Evolutionary conservation across 441 rosid species (phyloP), one percentile per base, ranked within the genome.

Genomic region (Breynia disticha): DNA sequence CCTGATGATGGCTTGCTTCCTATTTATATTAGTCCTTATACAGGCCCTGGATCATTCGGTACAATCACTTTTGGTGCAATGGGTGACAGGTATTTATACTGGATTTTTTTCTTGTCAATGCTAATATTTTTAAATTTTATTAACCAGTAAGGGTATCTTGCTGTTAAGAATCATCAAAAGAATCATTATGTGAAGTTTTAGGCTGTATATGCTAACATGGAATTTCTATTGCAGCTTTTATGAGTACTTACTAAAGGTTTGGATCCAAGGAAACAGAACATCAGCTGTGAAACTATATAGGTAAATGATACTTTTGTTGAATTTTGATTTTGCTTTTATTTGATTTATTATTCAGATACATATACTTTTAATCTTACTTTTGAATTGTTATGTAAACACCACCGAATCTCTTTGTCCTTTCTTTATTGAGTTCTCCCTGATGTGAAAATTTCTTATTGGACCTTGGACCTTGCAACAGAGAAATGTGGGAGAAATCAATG

Each of bases 401-500:
- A 39, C 2, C 11, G 43, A 14, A 1, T 39, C 43, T 9, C 11
- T 19, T 20, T 28, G 22, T 11, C 9, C 13, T 16, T 49, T 10
- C 21, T 11, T 19, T 21, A 12, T 20, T n/a, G 15, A 28, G 37
- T 19, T 20, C 45, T 22, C 12, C 11, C 32, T 61, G 28, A 48
- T 57, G 54, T 48, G 43, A 48, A 71, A 56, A 14, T 63, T 51
- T 50, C 56, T 59, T 66, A 39, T 59, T 56, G 16, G 14, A 20
- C 52, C 35, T 61, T 55, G 52, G 58, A 60, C 62, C 49, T 63
- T 79, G 76, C 58, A 56, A 57, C 81, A 94, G 97, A 72, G 87
- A 83, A 46, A 89, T 90, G 97, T 94, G 99, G 99, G 99, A 94
- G 73, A 87, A 72, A 70, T 90, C 99, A 67, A 94, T 94, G 99